Percentiles rank a stretch among this genome's conserved stretches.
Evolutionary conservation across 2,329 filamentous ascomycete species (phyloP).

Genomic region (Rugonectria rugulosa): DNA sequence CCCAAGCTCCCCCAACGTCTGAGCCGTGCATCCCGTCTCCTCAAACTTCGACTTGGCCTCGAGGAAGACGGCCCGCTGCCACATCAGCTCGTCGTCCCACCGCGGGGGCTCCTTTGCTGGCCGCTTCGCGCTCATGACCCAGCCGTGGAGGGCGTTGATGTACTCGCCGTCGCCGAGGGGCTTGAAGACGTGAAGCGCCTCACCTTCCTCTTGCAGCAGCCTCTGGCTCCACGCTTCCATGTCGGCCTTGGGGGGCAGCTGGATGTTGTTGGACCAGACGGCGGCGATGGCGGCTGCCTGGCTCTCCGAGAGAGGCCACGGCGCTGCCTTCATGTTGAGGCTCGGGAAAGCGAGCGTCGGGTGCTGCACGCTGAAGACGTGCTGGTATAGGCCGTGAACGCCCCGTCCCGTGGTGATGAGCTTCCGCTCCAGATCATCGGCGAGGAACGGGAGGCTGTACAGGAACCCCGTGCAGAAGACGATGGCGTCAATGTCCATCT

Average conservation of each 20-base stretch:
- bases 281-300: constrained; percentile 81
- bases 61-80: constrained; percentile 73
- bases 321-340: constrained; percentile 84
- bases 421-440: constrained; percentile 50
- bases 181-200: constrained; percentile 42
- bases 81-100: constrained; percentile 76
- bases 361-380: constrained; percentile 77
- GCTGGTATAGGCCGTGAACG: constrained; percentile 77
- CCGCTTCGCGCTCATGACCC: constrained; percentile 59
- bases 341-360: constrained; percentile 82
- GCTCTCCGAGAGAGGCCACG: constrained; percentile 80
- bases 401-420: constrained; percentile 74
- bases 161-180: constrained; percentile 66
- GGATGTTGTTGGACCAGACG: constrained; percentile 75
- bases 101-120: constrained; percentile 71
- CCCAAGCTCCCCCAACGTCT: constrained; percentile 74
- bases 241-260: constrained; percentile 65
- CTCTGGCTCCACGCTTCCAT: constrained; percentile 76
- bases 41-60: constrained; percentile 78
- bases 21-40: constrained; percentile 68
- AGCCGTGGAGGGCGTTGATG: constrained; percentile 73
- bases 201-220: constrained; percentile 59
- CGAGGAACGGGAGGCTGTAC: constrained; percentile 80
- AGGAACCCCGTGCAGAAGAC: constrained; percentile 92
- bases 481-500: constrained; percentile 75